phyloP scores from a whole-genome alignment of 2,329 filamentous ascomycete genomes.

The Diaporthe ilicicola region DNA sequence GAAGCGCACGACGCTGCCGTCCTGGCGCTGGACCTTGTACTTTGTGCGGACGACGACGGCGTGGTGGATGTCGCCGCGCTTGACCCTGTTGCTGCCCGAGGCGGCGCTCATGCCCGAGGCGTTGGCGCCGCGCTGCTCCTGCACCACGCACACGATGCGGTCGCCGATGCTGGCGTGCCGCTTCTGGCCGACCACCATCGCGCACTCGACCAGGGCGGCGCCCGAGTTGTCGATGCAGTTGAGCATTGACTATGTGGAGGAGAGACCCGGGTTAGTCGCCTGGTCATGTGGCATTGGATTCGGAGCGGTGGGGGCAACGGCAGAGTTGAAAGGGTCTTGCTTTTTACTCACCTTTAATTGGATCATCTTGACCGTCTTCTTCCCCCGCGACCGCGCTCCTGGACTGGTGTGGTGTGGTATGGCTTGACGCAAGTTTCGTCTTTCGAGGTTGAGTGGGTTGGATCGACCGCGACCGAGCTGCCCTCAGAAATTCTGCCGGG shows the following conservation, averaged over 20 bases:
- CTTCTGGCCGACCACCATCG: constrained; percentile 91
- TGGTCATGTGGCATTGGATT: constrained; percentile 30
- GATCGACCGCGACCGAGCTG: background rate
- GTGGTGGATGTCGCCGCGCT: constrained; percentile 94
- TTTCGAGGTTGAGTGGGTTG: background rate
- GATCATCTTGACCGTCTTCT: constrained; percentile 74
- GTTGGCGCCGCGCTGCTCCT: constrained; percentile 88
- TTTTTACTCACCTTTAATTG: constrained; percentile 76
- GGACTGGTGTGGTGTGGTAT: constrained; percentile 15
- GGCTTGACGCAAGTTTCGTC: background rate
- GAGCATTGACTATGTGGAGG: constrained; percentile 78
- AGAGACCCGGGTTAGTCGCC: background rate
- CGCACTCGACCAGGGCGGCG: constrained; percentile 96
- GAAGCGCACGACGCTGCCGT: constrained; percentile 91
- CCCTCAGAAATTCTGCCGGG: constrained; percentile 28
- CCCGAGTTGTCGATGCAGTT: constrained; percentile 99
- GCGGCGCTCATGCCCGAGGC: constrained; percentile 77
- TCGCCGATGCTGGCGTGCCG: constrained; percentile 90
- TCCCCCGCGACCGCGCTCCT: constrained; percentile 33
- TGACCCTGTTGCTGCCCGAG: constrained; percentile 88
- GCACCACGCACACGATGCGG: constrained; percentile 95
- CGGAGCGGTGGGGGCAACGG: too few species aligned
- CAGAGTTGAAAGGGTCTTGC: background rate
- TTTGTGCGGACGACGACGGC: constrained; percentile 92
- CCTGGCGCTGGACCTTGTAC: constrained; percentile 85